Evolutionary conservation across 164 flowering plant species (phyloP).

Genomic region (Tetrastigma voinierianum): DNA sequence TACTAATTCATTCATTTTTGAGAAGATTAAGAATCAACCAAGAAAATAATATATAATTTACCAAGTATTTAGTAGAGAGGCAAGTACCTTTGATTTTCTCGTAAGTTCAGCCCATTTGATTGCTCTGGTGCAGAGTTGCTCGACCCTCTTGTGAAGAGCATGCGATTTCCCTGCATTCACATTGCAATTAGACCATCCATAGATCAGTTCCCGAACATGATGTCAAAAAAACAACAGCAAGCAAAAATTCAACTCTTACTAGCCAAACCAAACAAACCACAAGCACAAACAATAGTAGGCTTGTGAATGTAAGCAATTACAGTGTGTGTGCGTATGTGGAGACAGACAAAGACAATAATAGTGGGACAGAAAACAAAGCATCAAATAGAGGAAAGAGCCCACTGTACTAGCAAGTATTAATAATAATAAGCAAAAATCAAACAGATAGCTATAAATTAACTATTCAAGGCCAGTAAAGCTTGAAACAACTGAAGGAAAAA

Average conservation of each 20-base stretch:
- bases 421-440: background rate
- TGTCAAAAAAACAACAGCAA: background rate
- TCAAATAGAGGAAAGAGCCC: too few relatives aligned
- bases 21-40: too few relatives aligned
- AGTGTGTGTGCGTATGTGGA: background rate
- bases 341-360: too few relatives aligned
- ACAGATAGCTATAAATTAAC: background rate
- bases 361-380: too few relatives aligned
- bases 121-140: conserved; percentile 98
- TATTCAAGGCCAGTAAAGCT: background rate
- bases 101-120: too few relatives aligned
- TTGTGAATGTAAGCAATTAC: too few relatives aligned
- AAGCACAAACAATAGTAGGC: background rate
- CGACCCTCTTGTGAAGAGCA: conserved; percentile 98
- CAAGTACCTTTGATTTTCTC: conserved; percentile 87
- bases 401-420: background rate
- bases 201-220: background rate
- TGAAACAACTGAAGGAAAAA: background rate
- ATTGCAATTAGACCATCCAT: conserved; percentile 3
- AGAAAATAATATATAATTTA: too few relatives aligned
- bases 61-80: conserved; percentile 3
- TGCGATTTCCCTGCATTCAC: conserved; percentile 69
- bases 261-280: background rate
- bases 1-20: too few relatives aligned
- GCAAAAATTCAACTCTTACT: background rate